phyloP scores from a whole-genome alignment of 768 basidiomycete species.

The Trametes sanguinea region DNA sequence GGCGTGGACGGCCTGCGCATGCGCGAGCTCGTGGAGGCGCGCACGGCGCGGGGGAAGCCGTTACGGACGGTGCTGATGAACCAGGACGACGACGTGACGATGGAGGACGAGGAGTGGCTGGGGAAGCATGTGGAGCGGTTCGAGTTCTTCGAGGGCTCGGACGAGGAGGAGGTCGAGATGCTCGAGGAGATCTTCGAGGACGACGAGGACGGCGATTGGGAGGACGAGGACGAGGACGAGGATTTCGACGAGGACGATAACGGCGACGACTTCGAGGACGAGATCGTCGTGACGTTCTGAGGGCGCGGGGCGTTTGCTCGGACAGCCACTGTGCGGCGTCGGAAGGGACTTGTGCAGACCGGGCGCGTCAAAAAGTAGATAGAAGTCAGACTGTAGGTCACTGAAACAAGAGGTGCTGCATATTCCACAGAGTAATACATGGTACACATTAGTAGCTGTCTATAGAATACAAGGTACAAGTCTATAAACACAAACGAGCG shows the following conservation, averaged over 20 bases:
- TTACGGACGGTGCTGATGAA: slow-evolving; percentile 50
- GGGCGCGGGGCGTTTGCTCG: neutral
- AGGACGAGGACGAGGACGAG: slow-evolving; percentile 20
- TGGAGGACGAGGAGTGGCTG: slow-evolving; percentile 53
- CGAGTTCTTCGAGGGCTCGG: slow-evolving; percentile 55
- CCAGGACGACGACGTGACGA: slow-evolving; percentile 42
- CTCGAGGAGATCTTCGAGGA: slow-evolving; percentile 29
- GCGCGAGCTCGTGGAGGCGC: slow-evolving; percentile 45
- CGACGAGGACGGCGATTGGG: slow-evolving; percentile 26
- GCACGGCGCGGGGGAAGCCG: slow-evolving; percentile 46
- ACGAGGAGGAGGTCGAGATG: slow-evolving; percentile 41
- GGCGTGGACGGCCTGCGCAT: slow-evolving; percentile 46
- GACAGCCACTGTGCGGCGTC: neutral
- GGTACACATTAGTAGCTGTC: neutral
- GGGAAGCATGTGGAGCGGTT: slow-evolving; percentile 47
- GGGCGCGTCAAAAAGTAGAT: neutral
- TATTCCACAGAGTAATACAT: slow-evolving; percentile 1
- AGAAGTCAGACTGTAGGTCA: too few relatives aligned
- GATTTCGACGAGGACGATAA: slow-evolving; percentile 27
- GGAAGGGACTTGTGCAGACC: neutral
- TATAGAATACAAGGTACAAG: slow-evolving; percentile 3
- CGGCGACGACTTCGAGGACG: slow-evolving; percentile 22
- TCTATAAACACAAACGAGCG: neutral
- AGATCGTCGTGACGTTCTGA: slow-evolving; percentile 12
- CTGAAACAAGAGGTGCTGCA: neutral